These are phyloP conservation scores for Pseudevernia furfuracea DNA, from an alignment of 495 filamentous ascomycete genomes.

Conservation along the genomic window DNA sequence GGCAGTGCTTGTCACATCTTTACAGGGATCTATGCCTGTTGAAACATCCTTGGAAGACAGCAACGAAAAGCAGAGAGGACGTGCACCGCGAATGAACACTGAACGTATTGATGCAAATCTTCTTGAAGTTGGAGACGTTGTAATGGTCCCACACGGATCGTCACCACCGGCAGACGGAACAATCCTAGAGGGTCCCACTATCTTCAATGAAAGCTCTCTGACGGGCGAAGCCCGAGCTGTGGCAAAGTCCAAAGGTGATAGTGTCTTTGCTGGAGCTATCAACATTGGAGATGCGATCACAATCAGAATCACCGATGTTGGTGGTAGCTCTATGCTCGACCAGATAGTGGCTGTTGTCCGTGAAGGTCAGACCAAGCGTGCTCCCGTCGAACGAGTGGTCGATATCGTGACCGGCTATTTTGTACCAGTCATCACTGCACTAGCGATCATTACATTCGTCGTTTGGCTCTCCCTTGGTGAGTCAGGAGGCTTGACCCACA, in stretches of 20 bases:
- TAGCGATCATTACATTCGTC: slow-evolving; percentile 76
- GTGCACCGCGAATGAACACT: slow-evolving; percentile 21
- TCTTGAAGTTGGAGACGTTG: slow-evolving; percentile 75
- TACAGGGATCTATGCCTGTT: not conserved
- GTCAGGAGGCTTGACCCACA: slow-evolving; percentile 54
- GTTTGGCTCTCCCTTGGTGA: slow-evolving; percentile 73
- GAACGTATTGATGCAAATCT: slow-evolving; percentile 57
- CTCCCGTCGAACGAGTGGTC: slow-evolving; percentile 79
- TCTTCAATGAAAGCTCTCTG: slow-evolving; percentile 83
- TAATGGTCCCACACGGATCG: slow-evolving; percentile 66
- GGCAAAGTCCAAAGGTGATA: slow-evolving; percentile 60
- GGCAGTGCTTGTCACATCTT: slow-evolving; percentile 55
- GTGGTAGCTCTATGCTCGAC: slow-evolving; percentile 83
- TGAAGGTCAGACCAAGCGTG: slow-evolving; percentile 80
- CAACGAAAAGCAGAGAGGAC: not conserved
- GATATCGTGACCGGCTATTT: slow-evolving; percentile 83
- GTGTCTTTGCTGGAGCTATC: slow-evolving; percentile 78
- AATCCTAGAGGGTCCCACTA: slow-evolving; percentile 54
- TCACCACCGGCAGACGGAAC: slow-evolving; percentile 82
- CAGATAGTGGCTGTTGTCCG: slow-evolving; percentile 84
- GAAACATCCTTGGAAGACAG: not conserved
- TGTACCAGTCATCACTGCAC: slow-evolving; percentile 72
- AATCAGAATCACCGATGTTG: slow-evolving; percentile 59
- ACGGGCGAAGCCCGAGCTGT: slow-evolving; percentile 82
- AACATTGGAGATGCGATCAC: slow-evolving; percentile 68